phyloP scores from a whole-genome alignment of 163 green algal genomes.

The Chloroidium sp. region DNA sequence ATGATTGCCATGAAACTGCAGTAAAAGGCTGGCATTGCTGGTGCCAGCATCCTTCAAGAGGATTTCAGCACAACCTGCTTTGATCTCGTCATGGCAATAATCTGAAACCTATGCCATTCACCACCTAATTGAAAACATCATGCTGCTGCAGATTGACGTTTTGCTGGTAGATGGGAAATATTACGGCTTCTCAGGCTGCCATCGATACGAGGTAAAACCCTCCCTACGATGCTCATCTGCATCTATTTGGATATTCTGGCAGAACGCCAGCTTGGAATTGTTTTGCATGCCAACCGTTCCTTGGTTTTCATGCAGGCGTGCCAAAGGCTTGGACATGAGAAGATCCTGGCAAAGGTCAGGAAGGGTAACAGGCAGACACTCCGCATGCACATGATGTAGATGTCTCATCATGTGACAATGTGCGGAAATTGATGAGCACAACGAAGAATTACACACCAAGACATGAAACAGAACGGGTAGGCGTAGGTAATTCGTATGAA shows the following conservation, averaged over 20 bases:
- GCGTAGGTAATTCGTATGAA: no score
- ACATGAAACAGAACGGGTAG: no score
- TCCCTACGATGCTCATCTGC: neutral
- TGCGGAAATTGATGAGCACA: no score
- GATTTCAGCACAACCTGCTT: neutral
- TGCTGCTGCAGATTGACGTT: constrained; percentile 47
- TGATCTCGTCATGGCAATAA: neutral
- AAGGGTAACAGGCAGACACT: constrained; percentile 64
- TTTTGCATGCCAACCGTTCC: neutral
- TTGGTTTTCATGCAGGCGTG: constrained; percentile 48
- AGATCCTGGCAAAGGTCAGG: constrained; percentile 76
- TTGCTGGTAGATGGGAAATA: constrained; percentile 80
- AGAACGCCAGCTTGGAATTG: no score
- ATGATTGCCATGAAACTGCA: neutral
- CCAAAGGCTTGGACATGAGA: constrained; percentile 62
- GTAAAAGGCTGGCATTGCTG: no score
- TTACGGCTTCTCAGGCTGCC: constrained; percentile 87
- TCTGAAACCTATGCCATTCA: no score
- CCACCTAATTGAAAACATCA: no score
- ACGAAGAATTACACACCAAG: no score
- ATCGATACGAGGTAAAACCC: constrained; percentile 48
- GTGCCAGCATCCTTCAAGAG: no score
- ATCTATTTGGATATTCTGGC: no score
- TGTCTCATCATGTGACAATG: neutral
- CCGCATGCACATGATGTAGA: constrained; percentile 78